Conservation (phyloP, 1,139 yeast genomes). For the Yamadazyma sp. region DNA sequence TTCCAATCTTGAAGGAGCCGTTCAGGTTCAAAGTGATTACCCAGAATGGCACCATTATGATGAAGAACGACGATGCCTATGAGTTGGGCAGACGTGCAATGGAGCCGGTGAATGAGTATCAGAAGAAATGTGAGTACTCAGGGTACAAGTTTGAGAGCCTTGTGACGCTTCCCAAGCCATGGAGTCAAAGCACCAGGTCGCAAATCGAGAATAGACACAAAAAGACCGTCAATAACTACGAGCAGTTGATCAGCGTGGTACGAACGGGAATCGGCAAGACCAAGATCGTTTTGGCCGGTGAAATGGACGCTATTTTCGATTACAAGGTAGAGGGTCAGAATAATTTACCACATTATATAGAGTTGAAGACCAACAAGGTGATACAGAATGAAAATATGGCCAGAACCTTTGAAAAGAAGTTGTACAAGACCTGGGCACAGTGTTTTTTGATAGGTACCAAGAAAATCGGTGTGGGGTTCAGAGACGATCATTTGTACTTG, state of each 20-base stretch:
- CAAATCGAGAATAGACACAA: conserved; percentile 65
- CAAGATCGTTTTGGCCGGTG: conserved; percentile 77
- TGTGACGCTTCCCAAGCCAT: conserved; percentile 74
- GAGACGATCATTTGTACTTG: conserved; percentile 69
- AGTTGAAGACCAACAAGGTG: conserved; percentile 70
- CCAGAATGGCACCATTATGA: conserved; percentile 82
- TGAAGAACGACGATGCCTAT: conserved; percentile 57
- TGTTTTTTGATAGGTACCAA: conserved; percentile 84
- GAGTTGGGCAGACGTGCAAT: conserved; percentile 29
- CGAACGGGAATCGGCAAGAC: conserved; percentile 80
- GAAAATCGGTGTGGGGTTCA: conserved; percentile 77
- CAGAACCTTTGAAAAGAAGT: conserved; percentile 65
- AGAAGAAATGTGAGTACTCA: conserved; percentile 52
- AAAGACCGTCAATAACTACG: conserved; percentile 63
- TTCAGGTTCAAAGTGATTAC: conserved; percentile 62
- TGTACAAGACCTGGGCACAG: conserved; percentile 89
- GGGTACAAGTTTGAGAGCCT: conserved; percentile 85
- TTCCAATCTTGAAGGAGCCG: conserved; percentile 59
- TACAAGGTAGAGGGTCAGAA: conserved; percentile 49
- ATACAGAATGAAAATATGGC: conserved; percentile 55
- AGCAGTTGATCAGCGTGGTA: conserved; percentile 77
- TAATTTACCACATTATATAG: conserved; percentile 74
- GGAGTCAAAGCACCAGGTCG: conserved; percentile 66
- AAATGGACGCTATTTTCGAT: conserved; percentile 88
- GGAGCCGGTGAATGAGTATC: conserved; percentile 35